A percentile compares a stretch with the other conserved stretches of the same genome.
phyloP scores from a whole-genome alignment of 1,139 yeast genomes.

The Pichia kudriavzevii region DNA sequence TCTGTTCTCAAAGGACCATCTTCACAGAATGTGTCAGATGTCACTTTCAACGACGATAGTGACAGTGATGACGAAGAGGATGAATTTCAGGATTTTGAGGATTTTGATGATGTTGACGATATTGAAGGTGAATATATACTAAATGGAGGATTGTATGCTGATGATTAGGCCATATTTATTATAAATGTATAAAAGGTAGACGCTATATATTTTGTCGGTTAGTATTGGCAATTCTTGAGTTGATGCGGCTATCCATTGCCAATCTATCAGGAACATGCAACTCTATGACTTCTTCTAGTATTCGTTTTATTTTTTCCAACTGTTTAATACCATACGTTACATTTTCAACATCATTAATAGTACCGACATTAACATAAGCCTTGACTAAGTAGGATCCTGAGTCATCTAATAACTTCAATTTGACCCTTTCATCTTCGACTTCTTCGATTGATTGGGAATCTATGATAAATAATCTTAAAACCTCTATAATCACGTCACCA shows the following conservation, averaged over 20 bases:
- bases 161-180: too few species aligned
- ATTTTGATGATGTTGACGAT: constrained; percentile 16
- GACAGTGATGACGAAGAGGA: too few species aligned
- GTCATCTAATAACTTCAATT: constrained; percentile 42
- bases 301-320: constrained; percentile 53
- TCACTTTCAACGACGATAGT: too few species aligned
- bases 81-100: constrained; percentile 21
- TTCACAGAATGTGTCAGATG: too few species aligned
- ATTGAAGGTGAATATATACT: constrained; percentile 10
- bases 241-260: constrained; percentile 68
- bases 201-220: constrained; percentile 1
- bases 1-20: too few species aligned
- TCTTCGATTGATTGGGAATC: constrained; percentile 31
- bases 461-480: constrained; percentile 40
- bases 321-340: constrained; percentile 60
- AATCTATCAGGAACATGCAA: constrained; percentile 71
- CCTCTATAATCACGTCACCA: constrained; percentile 56
- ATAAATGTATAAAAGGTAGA: background rate
- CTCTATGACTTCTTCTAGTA: constrained; percentile 58
- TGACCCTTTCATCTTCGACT: background rate
- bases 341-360: constrained; percentile 68
- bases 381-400: constrained; percentile 56
- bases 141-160: constrained; percentile 11
- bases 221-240: constrained; percentile 23
- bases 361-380: constrained; percentile 61